Conservation (phyloP, 73 alveolate species). For the Diophrys sp. region DNA sequence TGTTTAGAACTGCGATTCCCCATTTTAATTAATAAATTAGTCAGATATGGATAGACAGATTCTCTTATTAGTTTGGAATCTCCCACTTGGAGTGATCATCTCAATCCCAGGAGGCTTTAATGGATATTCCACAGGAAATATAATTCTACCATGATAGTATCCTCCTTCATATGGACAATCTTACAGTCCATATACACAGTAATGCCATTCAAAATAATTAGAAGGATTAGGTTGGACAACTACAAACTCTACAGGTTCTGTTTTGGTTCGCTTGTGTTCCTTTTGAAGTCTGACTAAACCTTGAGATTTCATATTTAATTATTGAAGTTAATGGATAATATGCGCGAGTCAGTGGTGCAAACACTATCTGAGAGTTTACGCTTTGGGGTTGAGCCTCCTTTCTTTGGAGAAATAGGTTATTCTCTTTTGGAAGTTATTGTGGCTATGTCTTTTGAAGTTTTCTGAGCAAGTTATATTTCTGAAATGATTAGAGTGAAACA, state of each 20-base stretch:
- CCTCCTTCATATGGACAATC: slow-evolving; percentile 83
- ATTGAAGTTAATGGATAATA: no score
- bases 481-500: no score
- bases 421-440: no score
- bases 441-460: no score
- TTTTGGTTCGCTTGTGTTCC: not conserved
- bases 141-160: slow-evolving; percentile 66
- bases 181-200: slow-evolving; percentile 47
- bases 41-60: slow-evolving; percentile 75
- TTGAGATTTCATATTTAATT: slow-evolving; percentile 22
- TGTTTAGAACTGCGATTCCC: not conserved
- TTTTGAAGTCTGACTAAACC: slow-evolving; percentile 18
- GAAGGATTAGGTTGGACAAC: slow-evolving; percentile 51
- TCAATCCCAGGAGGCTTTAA: slow-evolving; percentile 73
- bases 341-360: no score
- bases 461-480: no score
- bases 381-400: no score
- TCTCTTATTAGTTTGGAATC: slow-evolving; percentile 64
- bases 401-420: no score
- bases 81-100: slow-evolving; percentile 73
- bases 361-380: no score
- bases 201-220: slow-evolving; percentile 80
- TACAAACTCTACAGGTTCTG: not conserved
- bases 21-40: slow-evolving; percentile 6
- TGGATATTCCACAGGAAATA: slow-evolving; percentile 75